Percentiles rank a stretch among this genome's conserved stretches.
Conservation (phyloP, 108 stramenopile genomes). For the Pseudonitzschia multistriata region DNA sequence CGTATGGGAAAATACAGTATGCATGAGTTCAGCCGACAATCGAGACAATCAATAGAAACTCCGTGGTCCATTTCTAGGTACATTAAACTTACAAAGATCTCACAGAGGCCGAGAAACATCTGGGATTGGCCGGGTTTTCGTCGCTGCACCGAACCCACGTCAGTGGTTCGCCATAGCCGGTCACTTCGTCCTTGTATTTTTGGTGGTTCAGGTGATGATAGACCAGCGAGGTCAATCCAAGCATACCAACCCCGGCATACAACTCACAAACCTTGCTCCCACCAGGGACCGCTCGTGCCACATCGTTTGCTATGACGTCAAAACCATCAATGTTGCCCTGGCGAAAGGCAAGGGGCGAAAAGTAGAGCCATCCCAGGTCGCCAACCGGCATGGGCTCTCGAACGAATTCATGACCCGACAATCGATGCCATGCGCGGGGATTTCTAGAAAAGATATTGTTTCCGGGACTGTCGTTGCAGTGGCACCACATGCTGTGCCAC, state of each 20-base stretch:
- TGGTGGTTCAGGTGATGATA: constrained; percentile 41
- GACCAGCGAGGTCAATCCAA: constrained; percentile 83
- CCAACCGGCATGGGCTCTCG: constrained; percentile 69
- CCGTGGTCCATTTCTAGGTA: too few species aligned
- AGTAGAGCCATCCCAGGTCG: constrained; percentile 64
- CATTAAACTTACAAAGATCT: constrained; percentile 36
- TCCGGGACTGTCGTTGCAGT: constrained; percentile 69
- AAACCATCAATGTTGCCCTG: constrained; percentile 95
- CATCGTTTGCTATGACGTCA: constrained; percentile 76
- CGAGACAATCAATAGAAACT: not conserved
- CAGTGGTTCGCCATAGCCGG: constrained; percentile 37
- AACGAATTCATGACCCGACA: constrained; percentile 70
- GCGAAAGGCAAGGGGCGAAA: constrained; percentile 90
- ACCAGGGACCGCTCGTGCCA: constrained; percentile 58
- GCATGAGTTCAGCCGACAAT: not conserved
- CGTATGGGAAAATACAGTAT: not conserved
- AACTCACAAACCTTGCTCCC: constrained; percentile 85
- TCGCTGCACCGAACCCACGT: constrained; percentile 89
- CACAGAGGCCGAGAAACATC: constrained; percentile 77
- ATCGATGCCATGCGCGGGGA: constrained; percentile 60
- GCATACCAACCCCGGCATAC: constrained; percentile 93
- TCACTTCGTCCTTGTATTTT: not conserved
- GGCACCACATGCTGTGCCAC: constrained; percentile 86
- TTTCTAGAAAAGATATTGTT: constrained; percentile 77
- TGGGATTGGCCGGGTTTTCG: constrained; percentile 87